Evolutionary conservation across 495 filamentous ascomycete genomes (phyloP), one percentile per base, ranked within the genome.

Genomic region (Lasiosphaeriaceae sp.): DNA sequence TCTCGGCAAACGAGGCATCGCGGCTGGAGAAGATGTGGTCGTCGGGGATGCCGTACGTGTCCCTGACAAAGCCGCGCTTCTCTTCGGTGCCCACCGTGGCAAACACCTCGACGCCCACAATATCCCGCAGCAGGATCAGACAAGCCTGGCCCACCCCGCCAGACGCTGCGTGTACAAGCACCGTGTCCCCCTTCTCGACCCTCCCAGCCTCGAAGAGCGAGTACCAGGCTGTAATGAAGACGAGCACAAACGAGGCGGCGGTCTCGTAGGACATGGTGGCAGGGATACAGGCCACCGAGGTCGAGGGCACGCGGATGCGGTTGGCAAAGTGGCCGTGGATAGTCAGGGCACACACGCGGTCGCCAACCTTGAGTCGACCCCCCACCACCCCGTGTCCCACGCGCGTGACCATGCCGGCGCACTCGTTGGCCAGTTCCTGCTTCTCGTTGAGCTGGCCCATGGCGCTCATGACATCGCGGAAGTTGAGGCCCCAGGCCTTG

Each of bases 151-250:
- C 83, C 0, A 80, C 60, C 16, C 72, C 74, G 19, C 80, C 79
- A 1, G 80, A 64, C 11, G 73, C 84, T 0, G 71, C 72, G 56
- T 86, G 81, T 35, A 87, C 81, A 11, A 87, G 70, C 4, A 86
- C 70, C n/a, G 67, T 76, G 48, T 86, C 78, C 3, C 67, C 80
- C 29, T 70, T 63, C 8, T 46, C 34, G 4, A 80, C 48, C 8
- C 69, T 59, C 2, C 69, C 76, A 8, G 72, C 49, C 11, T 76
- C 52, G 20, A 70, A 17, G 20, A 80, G 59, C 0, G 76, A 69
- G 53, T 86, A 77, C 37, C 77, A 79, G 0, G 82, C 83, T 0
- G 83, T 85, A 8, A 45, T 24, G 0, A 76, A 59, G 0, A 80
- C 71, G 5, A 81, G 59, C 16, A 79, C 71, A 1, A 56, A 50